Percentiles rank a stretch among this genome's conserved stretches.
Conservation (phyloP, 2,329 filamentous ascomycete species). For the Plectosphaerella cucumerina region DNA sequence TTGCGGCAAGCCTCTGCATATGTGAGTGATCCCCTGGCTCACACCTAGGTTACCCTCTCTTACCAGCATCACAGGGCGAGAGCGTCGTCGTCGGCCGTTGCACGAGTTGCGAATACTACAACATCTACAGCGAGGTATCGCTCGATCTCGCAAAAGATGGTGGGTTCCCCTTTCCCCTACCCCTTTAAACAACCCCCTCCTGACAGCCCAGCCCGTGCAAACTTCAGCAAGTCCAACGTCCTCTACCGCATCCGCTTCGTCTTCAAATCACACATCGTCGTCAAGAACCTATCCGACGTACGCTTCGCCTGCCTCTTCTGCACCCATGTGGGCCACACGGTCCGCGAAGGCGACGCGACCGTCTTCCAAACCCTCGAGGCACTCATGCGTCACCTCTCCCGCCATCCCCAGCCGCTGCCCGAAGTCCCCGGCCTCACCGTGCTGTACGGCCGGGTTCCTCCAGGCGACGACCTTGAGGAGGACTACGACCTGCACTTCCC, state of each 20-base stretch:
- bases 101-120: conserved; percentile 19
- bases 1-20: conserved; percentile 22
- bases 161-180: conserved; percentile 10
- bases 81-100: conserved; percentile 17
- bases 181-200: not conserved
- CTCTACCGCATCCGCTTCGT: conserved; percentile 35
- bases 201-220: conserved; percentile 23
- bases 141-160: conserved; percentile 23
- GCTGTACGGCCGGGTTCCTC: conserved; percentile 21
- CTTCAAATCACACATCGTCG: conserved; percentile 36
- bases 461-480: conserved; percentile 13
- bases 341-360: conserved; percentile 35
- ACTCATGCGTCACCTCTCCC: conserved; percentile 32
- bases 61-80: conserved; percentile 10
- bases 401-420: conserved; percentile 35
- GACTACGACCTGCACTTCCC: conserved; percentile 34
- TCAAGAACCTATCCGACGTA: conserved; percentile 22
- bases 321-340: conserved; percentile 24
- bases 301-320: conserved; percentile 39
- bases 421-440: conserved; percentile 30
- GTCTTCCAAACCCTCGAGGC: conserved; percentile 31
- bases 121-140: conserved; percentile 22
- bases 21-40: conserved; percentile 10
- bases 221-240: conserved; percentile 25
- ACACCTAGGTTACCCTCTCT: not conserved